phyloP scores from a whole-genome alignment of 495 filamentous ascomycete species.

The Glonium stellatum region DNA sequence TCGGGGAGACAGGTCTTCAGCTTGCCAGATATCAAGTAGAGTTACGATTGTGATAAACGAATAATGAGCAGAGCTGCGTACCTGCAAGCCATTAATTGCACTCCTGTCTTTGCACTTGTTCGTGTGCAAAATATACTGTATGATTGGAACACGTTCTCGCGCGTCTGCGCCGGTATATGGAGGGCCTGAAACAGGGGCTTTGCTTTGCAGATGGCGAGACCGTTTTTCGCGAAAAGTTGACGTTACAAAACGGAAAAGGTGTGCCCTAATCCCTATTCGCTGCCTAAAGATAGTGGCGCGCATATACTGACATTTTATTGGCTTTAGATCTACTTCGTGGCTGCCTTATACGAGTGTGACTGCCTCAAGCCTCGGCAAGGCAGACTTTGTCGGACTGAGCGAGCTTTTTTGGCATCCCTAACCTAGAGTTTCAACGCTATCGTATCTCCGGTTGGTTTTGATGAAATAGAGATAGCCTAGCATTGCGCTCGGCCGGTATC shows the following conservation, averaged over 20 bases:
- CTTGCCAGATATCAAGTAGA: no score
- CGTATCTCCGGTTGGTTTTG: neutral
- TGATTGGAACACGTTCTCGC: constrained; percentile 17
- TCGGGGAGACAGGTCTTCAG: no score
- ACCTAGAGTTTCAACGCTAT: neutral
- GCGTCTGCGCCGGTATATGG: neutral
- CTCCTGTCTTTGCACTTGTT: neutral
- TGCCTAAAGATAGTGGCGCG: neutral
- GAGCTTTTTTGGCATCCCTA: no score
- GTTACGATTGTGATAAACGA: no score
- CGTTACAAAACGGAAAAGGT: neutral
- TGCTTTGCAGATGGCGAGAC: neutral
- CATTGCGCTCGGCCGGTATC: no score
- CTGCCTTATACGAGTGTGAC: neutral
- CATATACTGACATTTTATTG: neutral
- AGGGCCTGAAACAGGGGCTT: neutral
- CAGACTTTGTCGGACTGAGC: neutral
- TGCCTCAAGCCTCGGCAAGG: neutral
- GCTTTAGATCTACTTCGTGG: neutral
- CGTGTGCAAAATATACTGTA: neutral
- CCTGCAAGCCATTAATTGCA: neutral
- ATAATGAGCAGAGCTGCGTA: neutral
- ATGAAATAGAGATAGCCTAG: no score
- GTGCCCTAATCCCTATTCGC: neutral
- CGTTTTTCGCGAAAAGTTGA: neutral